Conservation (phyloP, 1,284 basidiomycete genomes). For the Sanguinoderma infundibulare region DNA sequence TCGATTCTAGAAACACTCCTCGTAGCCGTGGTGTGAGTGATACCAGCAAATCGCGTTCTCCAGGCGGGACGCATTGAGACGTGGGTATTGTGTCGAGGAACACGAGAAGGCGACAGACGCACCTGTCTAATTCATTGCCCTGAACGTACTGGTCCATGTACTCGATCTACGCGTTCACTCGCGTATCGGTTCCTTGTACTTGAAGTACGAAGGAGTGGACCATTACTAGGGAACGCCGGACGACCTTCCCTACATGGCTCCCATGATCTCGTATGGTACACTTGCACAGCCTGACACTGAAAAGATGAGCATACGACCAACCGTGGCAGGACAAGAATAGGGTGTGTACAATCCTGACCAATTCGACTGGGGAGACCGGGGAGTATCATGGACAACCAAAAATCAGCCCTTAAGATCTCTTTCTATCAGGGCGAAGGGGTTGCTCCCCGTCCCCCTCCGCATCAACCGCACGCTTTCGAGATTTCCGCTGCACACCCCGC, state of each 20-base stretch:
- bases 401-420: not conserved
- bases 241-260: constrained; percentile 96
- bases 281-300: constrained; percentile 83
- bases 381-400: constrained; percentile 87
- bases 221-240: constrained; percentile 86
- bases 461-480: too few relatives aligned
- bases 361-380: constrained; percentile 90
- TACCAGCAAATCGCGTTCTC: constrained; percentile 99
- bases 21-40: constrained; percentile 97
- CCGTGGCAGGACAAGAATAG: constrained; percentile 1
- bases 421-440: constrained; percentile 85
- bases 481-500: too few relatives aligned
- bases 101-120: constrained; percentile 21
- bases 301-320: not conserved
- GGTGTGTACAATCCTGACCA: constrained; percentile 92
- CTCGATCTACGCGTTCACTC: constrained; percentile 96
- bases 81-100: not conserved
- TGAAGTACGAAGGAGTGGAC: constrained; percentile 97
- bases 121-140: constrained; percentile 81
- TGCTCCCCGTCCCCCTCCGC: too few relatives aligned
- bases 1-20: constrained; percentile 98
- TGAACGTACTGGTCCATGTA: constrained; percentile 97
- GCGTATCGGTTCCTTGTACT: constrained; percentile 98
- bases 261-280: constrained; percentile 99
- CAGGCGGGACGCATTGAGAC: constrained; percentile 70